Base-by-base conservation (phyloP, 2,329 filamentous ascomycete species). In the Microsporum canis region DNA sequence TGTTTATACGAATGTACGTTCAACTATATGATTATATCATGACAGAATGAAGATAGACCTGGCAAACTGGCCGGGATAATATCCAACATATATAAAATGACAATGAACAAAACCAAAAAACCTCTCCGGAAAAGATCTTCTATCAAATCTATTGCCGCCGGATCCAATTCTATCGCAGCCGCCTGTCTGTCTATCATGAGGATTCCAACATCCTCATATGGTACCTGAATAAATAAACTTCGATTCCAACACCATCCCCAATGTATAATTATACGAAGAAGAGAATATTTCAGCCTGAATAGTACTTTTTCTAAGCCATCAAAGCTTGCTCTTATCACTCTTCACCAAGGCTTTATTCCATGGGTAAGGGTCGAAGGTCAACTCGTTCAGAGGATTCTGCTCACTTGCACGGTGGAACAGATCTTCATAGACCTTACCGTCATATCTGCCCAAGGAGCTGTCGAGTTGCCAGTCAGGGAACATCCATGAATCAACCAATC, bases 401-500 rank as follows among this genome's bases (percentile, higher is more conserved):
- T 88, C 81, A 63, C 82, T 85, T 0, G 88, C 88, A 12, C 88
- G 77, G 68, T 84, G 77, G 75, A 90, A 91, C 77, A 91, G 79
- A 67, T 90, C 88, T 71, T 88, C 85, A 66, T 91, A 91, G 0
- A 90, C 88, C 67, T 87, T 85, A 23, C 88, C 88, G 63, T 91
- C 88, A 49, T 81, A 82, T 1, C 87, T 78, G 1, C 88, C 88
- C 43, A 91, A 72, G 62, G 82, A 84, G 67, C 82, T 86, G 70
- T 91, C 87, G 1, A 91, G 79, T 67, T 88, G 85, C 86, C 86
- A 91, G 70, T 91, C 88, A 1, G 87, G 84, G 73, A 91, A 88
- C 63, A 83, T 82, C 88, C 88, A 91, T 0, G 85, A 78, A 68
- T 91, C 88, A 0, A 89, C 87, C 8, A 91, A 75, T 8, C 82